Conservation (phyloP, 2,329 filamentous ascomycete species). For the Beauveria caledonica region DNA sequence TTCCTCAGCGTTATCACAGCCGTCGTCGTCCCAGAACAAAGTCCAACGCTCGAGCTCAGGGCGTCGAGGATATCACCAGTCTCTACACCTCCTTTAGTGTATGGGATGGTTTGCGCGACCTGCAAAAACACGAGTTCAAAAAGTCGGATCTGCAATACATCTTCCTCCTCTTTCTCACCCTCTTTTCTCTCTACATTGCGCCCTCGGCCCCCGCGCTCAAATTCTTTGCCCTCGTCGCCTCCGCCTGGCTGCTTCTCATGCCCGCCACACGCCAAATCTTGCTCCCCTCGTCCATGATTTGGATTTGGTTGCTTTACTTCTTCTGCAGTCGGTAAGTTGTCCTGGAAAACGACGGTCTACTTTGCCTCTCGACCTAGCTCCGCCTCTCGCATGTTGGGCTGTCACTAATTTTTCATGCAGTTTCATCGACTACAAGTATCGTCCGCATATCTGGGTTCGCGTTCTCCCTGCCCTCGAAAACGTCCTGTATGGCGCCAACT, state of each 20-base stretch:
- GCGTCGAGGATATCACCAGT: constrained; percentile 56
- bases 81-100: constrained; percentile 79
- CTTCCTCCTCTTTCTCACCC: constrained; percentile 61
- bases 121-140: constrained; percentile 73
- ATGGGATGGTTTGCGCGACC: constrained; percentile 63
- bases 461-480: constrained; percentile 92
- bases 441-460: constrained; percentile 91
- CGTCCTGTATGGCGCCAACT: constrained; percentile 89
- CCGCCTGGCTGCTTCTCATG: constrained; percentile 65
- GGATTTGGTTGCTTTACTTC: constrained; percentile 84
- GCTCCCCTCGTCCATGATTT: constrained; percentile 75
- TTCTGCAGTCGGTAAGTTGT: constrained; percentile 79
- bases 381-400: background rate
- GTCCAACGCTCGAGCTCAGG: constrained; percentile 25
- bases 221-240: constrained; percentile 58
- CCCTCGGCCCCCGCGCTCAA: constrained; percentile 74
- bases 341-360: background rate
- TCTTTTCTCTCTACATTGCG: constrained; percentile 79
- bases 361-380: too few species aligned
- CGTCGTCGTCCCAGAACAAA: constrained; percentile 32
- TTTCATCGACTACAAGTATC: constrained; percentile 81
- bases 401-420: constrained; percentile 34
- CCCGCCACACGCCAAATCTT: constrained; percentile 88
- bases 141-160: constrained; percentile 80
- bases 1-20: constrained; percentile 32